These are phyloP conservation scores for Podaxis pistillaris DNA, from an alignment of 768 basidiomycete species.

Conservation along the genomic window DNA sequence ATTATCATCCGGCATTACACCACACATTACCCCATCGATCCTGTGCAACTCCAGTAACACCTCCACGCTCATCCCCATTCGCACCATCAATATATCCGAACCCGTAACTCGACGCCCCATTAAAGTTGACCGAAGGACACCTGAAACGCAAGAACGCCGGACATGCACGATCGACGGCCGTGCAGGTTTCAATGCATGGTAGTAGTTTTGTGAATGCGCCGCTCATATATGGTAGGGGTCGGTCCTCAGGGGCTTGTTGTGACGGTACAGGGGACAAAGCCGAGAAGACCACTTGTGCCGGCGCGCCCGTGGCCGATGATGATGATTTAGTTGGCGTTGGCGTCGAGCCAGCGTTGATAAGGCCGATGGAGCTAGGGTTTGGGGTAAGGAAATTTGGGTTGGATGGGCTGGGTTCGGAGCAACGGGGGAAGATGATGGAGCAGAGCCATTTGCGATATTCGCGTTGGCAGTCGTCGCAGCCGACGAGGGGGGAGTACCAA, in stretches of 20 bases:
- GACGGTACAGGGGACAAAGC: constrained; percentile 49
- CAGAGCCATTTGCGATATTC: constrained; percentile 83
- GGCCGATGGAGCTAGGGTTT: constrained; percentile 29
- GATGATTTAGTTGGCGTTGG: constrained; percentile 25
- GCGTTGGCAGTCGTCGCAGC: constrained; percentile 71
- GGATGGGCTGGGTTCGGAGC: constrained; percentile 50
- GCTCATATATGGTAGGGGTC: constrained; percentile 50
- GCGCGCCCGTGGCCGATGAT: constrained; percentile 21
- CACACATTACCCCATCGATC: constrained; percentile 77
- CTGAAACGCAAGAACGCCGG: constrained; percentile 68
- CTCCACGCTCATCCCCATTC: constrained; percentile 44
- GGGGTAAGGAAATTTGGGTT: constrained; percentile 34
- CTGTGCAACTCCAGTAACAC: constrained; percentile 52
- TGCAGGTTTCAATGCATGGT: constrained; percentile 81
- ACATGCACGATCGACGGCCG: constrained; percentile 71
- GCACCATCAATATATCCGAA: constrained; percentile 69
- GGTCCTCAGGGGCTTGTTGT: constrained; percentile 26
- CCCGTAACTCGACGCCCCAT: constrained; percentile 69
- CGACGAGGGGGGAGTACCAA: constrained; percentile 72
- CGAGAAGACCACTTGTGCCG: constrained; percentile 31
- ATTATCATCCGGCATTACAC: constrained; percentile 38
- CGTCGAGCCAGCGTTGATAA: constrained; percentile 31
- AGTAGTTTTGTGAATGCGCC: constrained; percentile 58
- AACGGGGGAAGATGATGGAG: constrained; percentile 69
- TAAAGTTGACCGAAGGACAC: constrained; percentile 63